Evolutionary conservation across 169 alveolate genomes (phyloP), one percentile per base, ranked within the genome.

Genomic region (Cryptosporidium muris): DNA sequence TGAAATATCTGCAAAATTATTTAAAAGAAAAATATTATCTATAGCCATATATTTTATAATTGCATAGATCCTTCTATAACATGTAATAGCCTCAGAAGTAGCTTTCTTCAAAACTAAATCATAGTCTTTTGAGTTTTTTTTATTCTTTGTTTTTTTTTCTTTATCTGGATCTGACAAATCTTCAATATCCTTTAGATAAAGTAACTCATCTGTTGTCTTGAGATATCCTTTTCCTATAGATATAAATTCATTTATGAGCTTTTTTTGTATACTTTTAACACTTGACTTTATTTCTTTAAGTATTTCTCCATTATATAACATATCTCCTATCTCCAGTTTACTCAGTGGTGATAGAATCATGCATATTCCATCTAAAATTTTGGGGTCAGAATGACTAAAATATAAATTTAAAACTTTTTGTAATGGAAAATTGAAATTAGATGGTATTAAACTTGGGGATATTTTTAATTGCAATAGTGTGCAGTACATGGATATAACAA

Each of bases 321-420:
- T 49, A 9, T 60, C 34, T 8, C 38, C 60, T 40, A 51, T 12
- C 9, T 74, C 85, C 12, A 56, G 16, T n/a, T 51, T 74, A 42
- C 40, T 8, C 16, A 74, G 36, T 43, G 85, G 85, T n/a, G 85
- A 56, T 48, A 74, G 34, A 9, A 49, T 42, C 85, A 74, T 74
- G 36, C 74, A 74, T 45, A 74, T 60, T 45, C 85, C 85, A 74
- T 74, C 85, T 25, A 74, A 58, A 2, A 74, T 63, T 74, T 68
- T 74, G 16, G 85, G 64, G 7, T 74, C 85, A 11, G 74, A 47
- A n/a, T 74, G 85, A 51, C 85, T 74, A 7, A 58, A 34, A 6
- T 58, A 5, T 7, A 74, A 37, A 11, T 34, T 25, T 3, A 74
- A 25, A 11, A 74, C 37, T 40, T 60, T 74, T 49, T 60, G 16